Base-by-base conservation (phyloP, 305 asterid genomes). In the Plantago coronopus region DNA sequence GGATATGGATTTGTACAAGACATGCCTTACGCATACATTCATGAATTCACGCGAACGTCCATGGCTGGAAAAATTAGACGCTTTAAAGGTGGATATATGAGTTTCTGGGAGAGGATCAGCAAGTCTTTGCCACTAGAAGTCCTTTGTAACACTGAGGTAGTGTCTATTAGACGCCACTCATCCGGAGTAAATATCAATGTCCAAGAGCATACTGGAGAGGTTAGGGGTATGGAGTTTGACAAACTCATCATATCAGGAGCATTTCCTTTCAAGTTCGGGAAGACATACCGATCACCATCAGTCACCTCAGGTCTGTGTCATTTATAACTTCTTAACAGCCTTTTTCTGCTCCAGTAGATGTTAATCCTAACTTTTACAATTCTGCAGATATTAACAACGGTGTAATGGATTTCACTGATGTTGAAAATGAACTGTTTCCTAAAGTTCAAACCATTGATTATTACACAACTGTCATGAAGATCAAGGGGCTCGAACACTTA, bases 1-100 rank as follows among this genome's bases (percentile, higher is more conserved):
- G 96, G 96, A 60, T 88, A 85, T 53, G 95, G 96, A 53, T 88
- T 83, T 54, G 81, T 78, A 51, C 89, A 83, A 69, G 96, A 88
- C 65, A 85, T 88, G 95, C 79, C 95, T 25, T 88, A 88, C 22
- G 89, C 91, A 0, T 88, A 88, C 68, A 62, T 85, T 37, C 95
- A 88, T 20, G 96, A 88, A 67, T 88, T 88, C 76, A 88, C 83
- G 11, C 74, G 86, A 56, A 85, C 96, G 0, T 88, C 96, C 16
- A 85, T 88, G 89, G 94, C 88, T 13, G 96, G 95, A 29, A 88
- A 79, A 68, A 88, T 88, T 12, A 68, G 89, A 48, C 89, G 96
- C 18, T 85, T 85, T 20, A 85, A 61, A 77, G 91, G 86, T 4
- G 96, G 96, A 40, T 88, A 88, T 69, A 83, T 73, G 76, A 79